phyloP scores from a whole-genome alignment of 768 basidiomycete species.

The Nidularia sp. region DNA sequence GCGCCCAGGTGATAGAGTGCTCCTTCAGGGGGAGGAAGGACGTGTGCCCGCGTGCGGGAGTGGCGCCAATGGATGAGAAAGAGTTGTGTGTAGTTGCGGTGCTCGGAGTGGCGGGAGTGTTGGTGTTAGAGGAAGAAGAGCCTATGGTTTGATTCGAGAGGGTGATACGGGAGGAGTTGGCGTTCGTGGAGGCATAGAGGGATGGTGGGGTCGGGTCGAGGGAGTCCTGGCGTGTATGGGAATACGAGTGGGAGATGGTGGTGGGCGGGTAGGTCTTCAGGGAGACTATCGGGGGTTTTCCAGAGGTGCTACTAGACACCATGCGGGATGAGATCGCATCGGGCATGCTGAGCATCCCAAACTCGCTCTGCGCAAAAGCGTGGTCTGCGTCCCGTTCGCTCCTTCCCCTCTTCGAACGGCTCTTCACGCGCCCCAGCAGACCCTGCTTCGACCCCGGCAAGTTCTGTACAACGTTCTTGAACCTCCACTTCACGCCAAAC shows the following conservation, averaged over 20 bases:
- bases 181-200: neutral
- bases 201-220: conserved; percentile 7
- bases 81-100: neutral
- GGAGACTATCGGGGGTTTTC: neutral
- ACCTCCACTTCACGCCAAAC: conserved; percentile 69
- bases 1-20: conserved; percentile 62
- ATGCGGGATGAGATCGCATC: conserved; percentile 5
- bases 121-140: neutral
- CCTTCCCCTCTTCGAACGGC: conserved; percentile 19
- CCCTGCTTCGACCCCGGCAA: conserved; percentile 30
- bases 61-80: conserved; percentile 3
- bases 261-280: neutral
- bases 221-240: conserved; percentile 4
- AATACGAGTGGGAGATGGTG: conserved; percentile 6
- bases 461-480: conserved; percentile 42
- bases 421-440: conserved; percentile 28
- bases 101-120: neutral
- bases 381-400: conserved; percentile 9
- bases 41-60: conserved; percentile 49
- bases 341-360: conserved; percentile 18
- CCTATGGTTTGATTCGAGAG: neutral
- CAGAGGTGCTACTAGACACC: conserved; percentile 6
- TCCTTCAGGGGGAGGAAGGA: conserved; percentile 55
- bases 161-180: neutral
- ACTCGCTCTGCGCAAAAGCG: conserved; percentile 1